A percentile compares a stretch with the other conserved stretches of the same genome.
These are phyloP conservation scores for Trichothecium sympodiale DNA, from an alignment of 2,329 filamentous ascomycete genomes.

Conservation along the genomic window DNA sequence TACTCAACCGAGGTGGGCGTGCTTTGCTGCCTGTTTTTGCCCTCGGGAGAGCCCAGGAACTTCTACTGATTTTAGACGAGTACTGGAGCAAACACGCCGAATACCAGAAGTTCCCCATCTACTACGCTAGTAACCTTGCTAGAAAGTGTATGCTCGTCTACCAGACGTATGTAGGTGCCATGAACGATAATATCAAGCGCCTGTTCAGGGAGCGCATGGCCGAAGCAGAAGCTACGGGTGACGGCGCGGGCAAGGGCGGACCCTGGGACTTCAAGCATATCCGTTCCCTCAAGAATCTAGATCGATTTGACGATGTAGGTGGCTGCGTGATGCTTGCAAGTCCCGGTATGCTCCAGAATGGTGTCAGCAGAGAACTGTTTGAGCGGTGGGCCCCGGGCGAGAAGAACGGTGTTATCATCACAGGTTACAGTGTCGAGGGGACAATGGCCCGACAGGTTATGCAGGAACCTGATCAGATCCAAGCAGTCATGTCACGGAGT, in stretches of 20 bases:
- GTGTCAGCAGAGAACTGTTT: slow-evolving; percentile 82
- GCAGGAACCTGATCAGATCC: slow-evolving; percentile 89
- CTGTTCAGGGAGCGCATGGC: slow-evolving; percentile 90
- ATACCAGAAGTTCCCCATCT: slow-evolving; percentile 85
- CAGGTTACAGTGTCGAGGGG: slow-evolving; percentile 94
- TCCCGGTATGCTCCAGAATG: slow-evolving; percentile 96
- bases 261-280: slow-evolving; percentile 98
- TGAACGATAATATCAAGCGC: slow-evolving; percentile 98
- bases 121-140: slow-evolving; percentile 92
- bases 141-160: slow-evolving; percentile 98
- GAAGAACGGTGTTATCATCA: slow-evolving; percentile 97
- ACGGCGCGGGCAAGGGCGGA: slow-evolving; percentile 63
- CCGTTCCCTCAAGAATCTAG: slow-evolving; percentile 80
- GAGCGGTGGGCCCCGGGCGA: slow-evolving; percentile 94
- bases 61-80: slow-evolving; percentile 89
- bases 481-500: slow-evolving; percentile 77
- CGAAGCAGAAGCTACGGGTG: slow-evolving; percentile 72
- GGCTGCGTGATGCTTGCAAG: slow-evolving; percentile 95
- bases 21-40: slow-evolving; percentile 94
- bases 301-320: slow-evolving; percentile 91
- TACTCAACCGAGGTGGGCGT: slow-evolving; percentile 83
- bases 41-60: slow-evolving; percentile 83
- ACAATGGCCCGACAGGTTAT: slow-evolving; percentile 97
- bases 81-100: slow-evolving; percentile 90
- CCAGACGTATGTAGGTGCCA: slow-evolving; percentile 93